Percentiles rank a stretch among this genome's conserved stretches.
Evolutionary conservation across 2,329 filamentous ascomycete species (phyloP).

Genomic region (Aspergillus pseudotamarii): DNA sequence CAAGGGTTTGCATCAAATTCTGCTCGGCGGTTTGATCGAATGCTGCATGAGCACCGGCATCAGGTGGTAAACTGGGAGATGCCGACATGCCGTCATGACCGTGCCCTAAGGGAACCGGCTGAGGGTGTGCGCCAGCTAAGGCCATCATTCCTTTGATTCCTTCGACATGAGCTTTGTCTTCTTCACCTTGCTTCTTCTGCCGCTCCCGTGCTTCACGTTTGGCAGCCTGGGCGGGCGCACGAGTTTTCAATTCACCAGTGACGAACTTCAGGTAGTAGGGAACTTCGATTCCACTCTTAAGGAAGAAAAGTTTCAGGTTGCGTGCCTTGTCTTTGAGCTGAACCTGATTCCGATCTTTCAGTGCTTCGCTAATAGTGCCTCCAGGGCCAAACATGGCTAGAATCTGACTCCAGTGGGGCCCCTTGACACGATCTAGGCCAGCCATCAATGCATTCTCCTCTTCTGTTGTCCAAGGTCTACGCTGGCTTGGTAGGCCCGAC

Average conservation of each 20-base stretch:
- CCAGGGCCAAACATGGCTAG: slow-evolving; percentile 78
- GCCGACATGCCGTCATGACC: slow-evolving; percentile 42
- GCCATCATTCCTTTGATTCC: slow-evolving; percentile 53
- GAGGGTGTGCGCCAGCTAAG: slow-evolving; percentile 45
- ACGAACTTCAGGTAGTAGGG: slow-evolving; percentile 85
- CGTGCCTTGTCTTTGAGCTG: slow-evolving; percentile 91
- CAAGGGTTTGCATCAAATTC: slow-evolving; percentile 48
- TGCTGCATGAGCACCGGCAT: slow-evolving; percentile 33
- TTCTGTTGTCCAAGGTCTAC: slow-evolving; percentile 83
- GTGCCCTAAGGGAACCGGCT: slow-evolving; percentile 31
- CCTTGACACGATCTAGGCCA: slow-evolving; percentile 83
- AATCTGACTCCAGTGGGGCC: slow-evolving; percentile 92
- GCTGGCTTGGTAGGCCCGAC: slow-evolving; percentile 57
- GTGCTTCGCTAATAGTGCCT: slow-evolving; percentile 77
- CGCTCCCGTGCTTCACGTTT: slow-evolving; percentile 53
- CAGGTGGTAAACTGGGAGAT: slow-evolving; percentile 38
- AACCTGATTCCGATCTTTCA: slow-evolving; percentile 87
- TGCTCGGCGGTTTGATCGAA: slow-evolving; percentile 47
- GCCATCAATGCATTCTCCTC: slow-evolving; percentile 90
- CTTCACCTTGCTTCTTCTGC: slow-evolving; percentile 49
- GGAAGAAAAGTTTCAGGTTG: slow-evolving; percentile 86
- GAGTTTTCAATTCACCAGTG: slow-evolving; percentile 84
- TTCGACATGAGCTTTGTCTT: slow-evolving; percentile 52
- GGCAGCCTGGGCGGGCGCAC: slow-evolving; percentile 67
- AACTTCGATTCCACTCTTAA: slow-evolving; percentile 89